Base-by-base conservation (phyloP, 140 eudicot species). In the Erigeron philadelphicus region DNA sequence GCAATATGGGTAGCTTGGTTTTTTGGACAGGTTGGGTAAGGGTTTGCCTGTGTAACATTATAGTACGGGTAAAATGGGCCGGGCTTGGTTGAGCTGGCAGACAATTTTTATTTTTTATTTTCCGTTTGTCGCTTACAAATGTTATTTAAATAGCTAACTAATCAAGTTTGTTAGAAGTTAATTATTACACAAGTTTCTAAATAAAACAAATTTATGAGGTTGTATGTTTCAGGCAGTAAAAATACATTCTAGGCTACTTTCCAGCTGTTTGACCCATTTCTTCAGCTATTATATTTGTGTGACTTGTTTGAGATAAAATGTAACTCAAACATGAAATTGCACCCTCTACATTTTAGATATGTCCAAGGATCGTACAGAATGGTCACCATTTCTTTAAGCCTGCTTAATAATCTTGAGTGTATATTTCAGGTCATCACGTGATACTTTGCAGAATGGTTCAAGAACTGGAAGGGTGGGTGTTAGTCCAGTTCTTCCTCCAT, bases 371-470 rank as follows among this genome's bases (percentile, higher is more conserved):
- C 19, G 11, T n/a, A n/a, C n/a, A n/a, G n/a, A n/a, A n/a, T n/a
- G n/a, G n/a, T n/a, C n/a, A n/a, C n/a, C n/a, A n/a, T n/a, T 1
- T n/a, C 16, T 5, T 53, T 16, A 53, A 53, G 12, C 65, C 41
- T 1, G 45, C 45, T 50, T 50, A n/a, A 16, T 40, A 62, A 41
- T n/a, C 13, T 8, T 62, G 50, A 15, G 49, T n/a, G 50, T 11
- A 41, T 62, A 3, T 62, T 62, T 62, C 52, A 62, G 67, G 67
- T 62, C 67, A 62, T 62, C 67, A 9, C 67, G 52, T 62, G 67
- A 62, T 41, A 62, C 52, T 62, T 43, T 62, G 42, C 67, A 41
- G 31, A 16, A 41, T 17, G 67, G 67, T 43, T 40, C 44, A 9
- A 40, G 49, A 15, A 43, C 67, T 3, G 44, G 49, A 17, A 25